These are phyloP conservation scores for Trebouxia sp. DNA, from an alignment of 139 green algal species.

Conservation along the genomic window DNA sequence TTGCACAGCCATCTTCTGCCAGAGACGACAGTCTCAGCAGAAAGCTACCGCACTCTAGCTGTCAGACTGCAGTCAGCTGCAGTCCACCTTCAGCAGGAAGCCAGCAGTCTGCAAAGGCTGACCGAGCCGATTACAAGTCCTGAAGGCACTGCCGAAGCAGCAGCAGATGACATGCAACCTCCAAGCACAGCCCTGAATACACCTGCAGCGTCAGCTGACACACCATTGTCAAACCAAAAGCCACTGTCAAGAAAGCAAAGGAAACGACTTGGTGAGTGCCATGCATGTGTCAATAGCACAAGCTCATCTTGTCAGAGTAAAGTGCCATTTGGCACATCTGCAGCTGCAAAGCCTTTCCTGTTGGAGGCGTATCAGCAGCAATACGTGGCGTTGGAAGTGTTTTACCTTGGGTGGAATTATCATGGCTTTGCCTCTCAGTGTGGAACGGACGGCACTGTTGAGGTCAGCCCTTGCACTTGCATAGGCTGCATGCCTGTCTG, in stretches of 20 bases:
- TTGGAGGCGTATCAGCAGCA: constrained; percentile 41
- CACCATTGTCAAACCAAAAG: too few relatives aligned
- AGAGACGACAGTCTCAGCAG: neutral
- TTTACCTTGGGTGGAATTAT: constrained; percentile 81
- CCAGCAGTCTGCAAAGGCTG: too few relatives aligned
- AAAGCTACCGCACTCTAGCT: neutral
- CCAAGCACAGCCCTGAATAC: neutral
- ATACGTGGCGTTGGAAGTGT: constrained; percentile 80
- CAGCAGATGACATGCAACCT: neutral
- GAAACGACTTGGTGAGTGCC: neutral
- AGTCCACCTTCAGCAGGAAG: neutral
- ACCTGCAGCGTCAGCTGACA: neutral
- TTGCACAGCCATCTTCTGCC: neutral
- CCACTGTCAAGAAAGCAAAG: neutral
- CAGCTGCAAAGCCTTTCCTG: constrained; percentile 9
- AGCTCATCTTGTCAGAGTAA: too few relatives aligned
- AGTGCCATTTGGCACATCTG: neutral
- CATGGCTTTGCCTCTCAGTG: constrained; percentile 83
- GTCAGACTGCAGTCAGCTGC: neutral
- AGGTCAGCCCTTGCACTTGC: constrained; percentile 62
- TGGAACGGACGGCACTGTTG: constrained; percentile 71
- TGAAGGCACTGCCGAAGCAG: neutral
- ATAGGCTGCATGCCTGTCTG: neutral
- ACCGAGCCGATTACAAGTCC: neutral
- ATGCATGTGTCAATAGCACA: neutral